These are phyloP conservation scores for Gypsophila paniculata DNA, from an alignment of 179 eudicot species.

Conservation along the genomic window DNA sequence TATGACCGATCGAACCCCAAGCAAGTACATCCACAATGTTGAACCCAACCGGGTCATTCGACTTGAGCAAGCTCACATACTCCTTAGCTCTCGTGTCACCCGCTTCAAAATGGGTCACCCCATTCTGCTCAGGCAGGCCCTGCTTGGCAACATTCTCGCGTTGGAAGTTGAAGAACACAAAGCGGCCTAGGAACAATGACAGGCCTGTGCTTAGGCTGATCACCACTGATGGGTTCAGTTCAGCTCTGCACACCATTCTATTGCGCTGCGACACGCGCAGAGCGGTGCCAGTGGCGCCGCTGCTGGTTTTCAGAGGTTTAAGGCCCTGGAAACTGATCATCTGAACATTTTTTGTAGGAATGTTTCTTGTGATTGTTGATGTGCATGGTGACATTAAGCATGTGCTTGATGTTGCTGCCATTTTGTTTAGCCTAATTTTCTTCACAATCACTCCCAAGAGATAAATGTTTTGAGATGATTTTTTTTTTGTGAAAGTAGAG, in stretches of 20 bases:
- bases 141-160: slow-evolving; percentile 86
- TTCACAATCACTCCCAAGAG: background rate
- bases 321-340: slow-evolving; percentile 20
- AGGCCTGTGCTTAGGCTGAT: slow-evolving; percentile 82
- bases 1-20: slow-evolving; percentile 91
- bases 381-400: slow-evolving; percentile 18
- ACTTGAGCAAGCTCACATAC: slow-evolving; percentile 71
- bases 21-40: slow-evolving; percentile 88
- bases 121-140: slow-evolving; percentile 81
- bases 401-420: slow-evolving; percentile 17
- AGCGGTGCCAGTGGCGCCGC: background rate
- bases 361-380: slow-evolving; percentile 8
- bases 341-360: background rate
- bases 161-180: slow-evolving; percentile 91
- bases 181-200: slow-evolving; percentile 78
- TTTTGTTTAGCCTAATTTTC: background rate
- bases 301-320: slow-evolving; percentile 11
- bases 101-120: slow-evolving; percentile 75
- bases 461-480: background rate
- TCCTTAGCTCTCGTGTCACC: slow-evolving; percentile 81
- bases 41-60: slow-evolving; percentile 87
- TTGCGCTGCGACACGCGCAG: background rate
- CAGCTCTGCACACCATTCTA: slow-evolving; percentile 32
- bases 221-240: slow-evolving; percentile 65
- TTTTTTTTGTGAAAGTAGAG: background rate